phyloP scores from a whole-genome alignment of 495 filamentous ascomycete species.

The Aspergillus wentii region DNA sequence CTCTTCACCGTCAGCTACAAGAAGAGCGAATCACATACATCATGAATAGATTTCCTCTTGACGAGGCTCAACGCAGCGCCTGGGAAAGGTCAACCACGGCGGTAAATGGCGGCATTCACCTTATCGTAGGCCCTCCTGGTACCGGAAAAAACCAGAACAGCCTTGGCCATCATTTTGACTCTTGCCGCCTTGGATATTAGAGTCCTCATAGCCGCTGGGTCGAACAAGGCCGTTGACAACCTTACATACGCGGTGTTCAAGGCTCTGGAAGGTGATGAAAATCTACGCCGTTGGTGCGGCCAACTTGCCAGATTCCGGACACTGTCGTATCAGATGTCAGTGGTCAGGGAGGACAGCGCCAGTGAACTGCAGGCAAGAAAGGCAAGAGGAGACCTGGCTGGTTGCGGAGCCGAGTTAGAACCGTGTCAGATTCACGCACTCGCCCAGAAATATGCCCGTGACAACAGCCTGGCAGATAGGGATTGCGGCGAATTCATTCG shows the following conservation, averaged over 20 bases:
- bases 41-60: not conserved
- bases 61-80: not conserved
- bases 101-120: constrained; percentile 1
- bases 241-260: not conserved
- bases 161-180: constrained; percentile 1
- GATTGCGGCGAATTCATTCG: no score
- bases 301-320: not conserved
- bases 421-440: no score
- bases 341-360: not conserved
- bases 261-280: not conserved
- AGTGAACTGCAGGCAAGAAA: not conserved
- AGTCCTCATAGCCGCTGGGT: constrained; percentile 3
- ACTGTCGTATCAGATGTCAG: not conserved
- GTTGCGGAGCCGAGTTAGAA: no score
- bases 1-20: not conserved
- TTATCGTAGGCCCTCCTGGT: constrained; percentile 6
- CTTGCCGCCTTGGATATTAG: constrained; percentile 1
- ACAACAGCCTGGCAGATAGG: no score
- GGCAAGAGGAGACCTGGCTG: not conserved
- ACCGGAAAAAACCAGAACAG: constrained; percentile 5
- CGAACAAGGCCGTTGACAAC: constrained; percentile 5
- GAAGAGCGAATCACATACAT: not conserved
- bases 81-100: not conserved
- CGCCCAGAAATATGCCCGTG: no score
- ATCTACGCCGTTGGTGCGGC: not conserved